These are phyloP conservation scores for Boletus semigastroideus DNA, from an alignment of 1,284 basidiomycete genomes.

Conservation along the genomic window DNA sequence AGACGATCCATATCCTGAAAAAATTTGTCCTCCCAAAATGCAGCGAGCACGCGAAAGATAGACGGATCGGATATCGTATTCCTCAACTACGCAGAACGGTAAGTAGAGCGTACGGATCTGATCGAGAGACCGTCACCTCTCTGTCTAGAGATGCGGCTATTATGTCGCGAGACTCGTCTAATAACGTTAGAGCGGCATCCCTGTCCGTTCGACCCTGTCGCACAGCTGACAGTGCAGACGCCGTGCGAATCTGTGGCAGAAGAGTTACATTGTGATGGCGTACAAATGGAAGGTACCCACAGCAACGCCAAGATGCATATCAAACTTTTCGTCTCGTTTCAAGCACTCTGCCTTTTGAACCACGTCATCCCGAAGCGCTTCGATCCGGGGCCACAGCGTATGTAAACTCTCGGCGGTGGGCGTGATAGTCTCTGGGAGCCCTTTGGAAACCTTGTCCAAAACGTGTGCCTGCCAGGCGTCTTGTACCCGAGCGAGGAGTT, in stretches of 20 bases:
- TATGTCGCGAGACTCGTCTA: constrained; percentile 76
- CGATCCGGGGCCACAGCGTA: constrained; percentile 53
- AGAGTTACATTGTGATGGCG: constrained; percentile 17
- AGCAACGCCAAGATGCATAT: constrained; percentile 79
- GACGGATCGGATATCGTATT: constrained; percentile 84
- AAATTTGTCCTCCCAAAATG: constrained; percentile 90
- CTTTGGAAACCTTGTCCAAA: constrained; percentile 57
- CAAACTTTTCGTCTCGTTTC: constrained; percentile 86
- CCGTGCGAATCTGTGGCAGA: constrained; percentile 47
- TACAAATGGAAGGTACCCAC: constrained; percentile 42
- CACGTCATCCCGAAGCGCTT: constrained; percentile 45
- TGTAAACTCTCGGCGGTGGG: constrained; percentile 50
- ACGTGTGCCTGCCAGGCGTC: constrained; percentile 69
- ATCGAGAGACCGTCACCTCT: constrained; percentile 48
- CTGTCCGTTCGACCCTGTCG: constrained; percentile 41
- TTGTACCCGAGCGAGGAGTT: constrained; percentile 60
- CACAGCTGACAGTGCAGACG: constrained; percentile 50
- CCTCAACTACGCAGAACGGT: constrained; percentile 54
- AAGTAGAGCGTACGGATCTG: constrained; percentile 2
- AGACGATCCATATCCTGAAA: constrained; percentile 93
- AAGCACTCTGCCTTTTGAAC: constrained; percentile 72
- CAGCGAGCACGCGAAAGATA: constrained; percentile 82
- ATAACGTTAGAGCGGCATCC: constrained; percentile 58
- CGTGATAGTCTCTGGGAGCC: constrained; percentile 49
- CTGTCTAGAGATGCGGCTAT: constrained; percentile 74